phyloP scores from a whole-genome alignment of 1,284 basidiomycete genomes.

The Marasmius sp. region DNA sequence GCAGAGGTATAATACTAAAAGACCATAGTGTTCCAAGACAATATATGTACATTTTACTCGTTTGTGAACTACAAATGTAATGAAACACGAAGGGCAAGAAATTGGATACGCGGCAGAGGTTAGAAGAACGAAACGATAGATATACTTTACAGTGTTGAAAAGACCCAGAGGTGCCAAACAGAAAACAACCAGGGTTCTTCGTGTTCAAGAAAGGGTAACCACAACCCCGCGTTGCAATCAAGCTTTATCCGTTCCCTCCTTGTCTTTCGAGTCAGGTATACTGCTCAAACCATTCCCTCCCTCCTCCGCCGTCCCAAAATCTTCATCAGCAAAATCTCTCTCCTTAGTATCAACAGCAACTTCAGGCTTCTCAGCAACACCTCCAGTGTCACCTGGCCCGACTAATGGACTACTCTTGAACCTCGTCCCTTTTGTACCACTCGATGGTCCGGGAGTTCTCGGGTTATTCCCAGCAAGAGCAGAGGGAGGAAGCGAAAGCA shows the following conservation, averaged over 20 bases:
- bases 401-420: conserved; percentile 71
- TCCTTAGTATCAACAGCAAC: conserved; percentile 22
- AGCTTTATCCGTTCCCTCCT: conserved; percentile 29
- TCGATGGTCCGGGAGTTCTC: neutral
- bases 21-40: no score
- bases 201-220: neutral
- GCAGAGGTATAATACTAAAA: no score
- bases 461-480: neutral
- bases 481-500: conserved; percentile 11
- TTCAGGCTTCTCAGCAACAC: conserved; percentile 42
- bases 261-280: conserved; percentile 30
- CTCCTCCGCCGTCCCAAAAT: conserved; percentile 10
- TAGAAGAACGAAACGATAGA: no score
- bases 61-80: no score
- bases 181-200: no score
- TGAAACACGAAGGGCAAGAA: no score
- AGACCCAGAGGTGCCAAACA: no score
- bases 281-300: conserved; percentile 17
- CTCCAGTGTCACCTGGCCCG: conserved; percentile 39
- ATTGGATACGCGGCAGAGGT: no score
- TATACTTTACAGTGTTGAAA: no score
- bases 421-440: conserved; percentile 42
- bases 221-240: neutral
- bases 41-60: no score
- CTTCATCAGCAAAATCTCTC: neutral